These are phyloP conservation scores for Talaromyces stipitatus DNA, from an alignment of 495 filamentous ascomycete species.

Conservation along the genomic window DNA sequence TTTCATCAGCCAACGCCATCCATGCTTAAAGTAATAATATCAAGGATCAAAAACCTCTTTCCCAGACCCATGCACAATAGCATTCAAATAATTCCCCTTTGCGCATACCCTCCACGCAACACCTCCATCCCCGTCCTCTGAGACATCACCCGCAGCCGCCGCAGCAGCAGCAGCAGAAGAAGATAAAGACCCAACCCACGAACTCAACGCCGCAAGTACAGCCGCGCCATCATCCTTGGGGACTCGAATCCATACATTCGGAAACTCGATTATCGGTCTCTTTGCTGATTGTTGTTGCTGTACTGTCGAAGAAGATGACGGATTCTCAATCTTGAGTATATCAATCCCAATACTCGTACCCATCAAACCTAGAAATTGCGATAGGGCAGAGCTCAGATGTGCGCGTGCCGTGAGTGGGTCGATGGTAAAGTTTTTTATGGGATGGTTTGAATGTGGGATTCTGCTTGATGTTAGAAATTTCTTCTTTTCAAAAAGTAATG, in stretches of 20 bases:
- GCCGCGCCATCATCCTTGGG: slow-evolving; percentile 59
- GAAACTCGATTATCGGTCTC: slow-evolving; percentile 2
- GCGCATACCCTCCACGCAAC: slow-evolving; percentile 53
- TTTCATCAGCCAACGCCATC: background rate
- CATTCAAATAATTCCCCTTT: slow-evolving; percentile 47
- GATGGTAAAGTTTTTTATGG: slow-evolving; percentile 29
- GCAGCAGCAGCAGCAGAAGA: background rate
- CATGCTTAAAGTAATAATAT: background rate
- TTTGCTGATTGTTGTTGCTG: background rate
- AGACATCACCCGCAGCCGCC: background rate
- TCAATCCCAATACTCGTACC: slow-evolving; percentile 75
- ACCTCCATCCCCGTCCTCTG: slow-evolving; percentile 8
- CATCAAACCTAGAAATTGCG: slow-evolving; percentile 71
- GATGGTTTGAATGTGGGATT: slow-evolving; percentile 17
- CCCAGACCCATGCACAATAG: slow-evolving; percentile 35
- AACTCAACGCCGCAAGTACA: slow-evolving; percentile 60
- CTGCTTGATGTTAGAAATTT: slow-evolving; percentile 9
- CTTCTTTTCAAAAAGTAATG: background rate
- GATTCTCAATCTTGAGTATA: slow-evolving; percentile 56
- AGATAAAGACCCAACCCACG: slow-evolving; percentile 37
- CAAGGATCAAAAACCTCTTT: slow-evolving; percentile 31
- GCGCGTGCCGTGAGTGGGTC: slow-evolving; percentile 70
- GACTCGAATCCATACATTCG: slow-evolving; percentile 65
- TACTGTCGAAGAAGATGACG: background rate
- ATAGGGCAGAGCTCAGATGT: slow-evolving; percentile 64